Base-by-base conservation (phyloP, 2,329 filamentous ascomycete genomes). In the Cordyceps militaris region DNA sequence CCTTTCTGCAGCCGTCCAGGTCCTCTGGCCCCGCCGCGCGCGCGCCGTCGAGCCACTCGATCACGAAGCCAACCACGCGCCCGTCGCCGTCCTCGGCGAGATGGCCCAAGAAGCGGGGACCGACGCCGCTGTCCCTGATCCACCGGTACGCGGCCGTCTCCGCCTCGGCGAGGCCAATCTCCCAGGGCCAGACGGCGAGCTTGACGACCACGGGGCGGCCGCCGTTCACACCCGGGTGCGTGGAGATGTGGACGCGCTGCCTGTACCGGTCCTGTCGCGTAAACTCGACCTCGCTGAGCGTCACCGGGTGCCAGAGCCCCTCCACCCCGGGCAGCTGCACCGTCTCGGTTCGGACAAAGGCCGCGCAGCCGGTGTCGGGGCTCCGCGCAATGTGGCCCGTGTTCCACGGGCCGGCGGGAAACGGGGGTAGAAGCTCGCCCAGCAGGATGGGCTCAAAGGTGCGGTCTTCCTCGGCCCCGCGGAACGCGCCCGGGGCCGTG, bases 31-130 rank as follows among this genome's bases (percentile, higher is more conserved):
- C 68, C 11, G 70, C 67, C 3, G 63, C 30, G 23, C 64, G 64
- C 23, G 64, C 60, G n/a, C 48, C 63, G 32, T 63, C 53, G 8
- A 69, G 16, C 53, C 57, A 64, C 58, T 67, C 65, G 6, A 57
- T 11, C 19, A 65, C 59, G 57, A 68, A 69, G 36, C 66, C 66
- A 38, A 69, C 51, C 23, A 68, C 63, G 1, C 66, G 62, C 9
- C 65, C 64, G 11, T 63, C 61, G 58, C 61, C 60, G 43, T 62
- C 65, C 55, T 70, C 67, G 4, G 61, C 64, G 21, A 69, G 48
- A 61, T 70, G 67, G 58, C 67, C 66, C 1, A 70, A 60, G 51
- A 69, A 69, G 32, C 58, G 60, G 16, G 68, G 67, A 3, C 66
- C 64, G 26, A 70, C 21, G 6, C 61, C 59, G 26, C 44, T 61